Evolutionary conservation across 202 grass and related monocot genomes (phyloP).

Genomic region (Musa balbisiana): DNA sequence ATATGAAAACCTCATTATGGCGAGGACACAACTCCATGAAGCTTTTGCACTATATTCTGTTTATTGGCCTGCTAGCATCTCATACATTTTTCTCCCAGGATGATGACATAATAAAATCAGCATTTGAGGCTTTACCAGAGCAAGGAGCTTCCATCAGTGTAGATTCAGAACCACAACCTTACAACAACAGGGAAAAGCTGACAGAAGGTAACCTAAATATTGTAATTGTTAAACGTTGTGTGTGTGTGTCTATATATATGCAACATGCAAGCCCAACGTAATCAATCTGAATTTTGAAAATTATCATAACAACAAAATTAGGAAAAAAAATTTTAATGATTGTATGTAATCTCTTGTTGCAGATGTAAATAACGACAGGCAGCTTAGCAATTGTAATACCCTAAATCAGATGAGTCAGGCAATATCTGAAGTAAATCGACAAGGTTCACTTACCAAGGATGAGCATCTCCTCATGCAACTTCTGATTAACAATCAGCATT

Average conservation of each 20-base stretch:
- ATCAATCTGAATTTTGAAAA: neutral
- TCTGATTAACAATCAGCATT: conserved; percentile 51
- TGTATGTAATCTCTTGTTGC: conserved; percentile 4
- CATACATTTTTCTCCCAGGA: conserved; percentile 29
- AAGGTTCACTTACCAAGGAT: conserved; percentile 48
- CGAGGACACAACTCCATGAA: neutral
- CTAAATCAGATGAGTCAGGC: conserved; percentile 19
- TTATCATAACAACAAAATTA: neutral
- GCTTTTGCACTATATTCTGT: neutral
- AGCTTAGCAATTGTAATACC: neutral
- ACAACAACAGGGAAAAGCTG: conserved; percentile 23
- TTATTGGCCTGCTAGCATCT: neutral
- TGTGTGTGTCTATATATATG: neutral
- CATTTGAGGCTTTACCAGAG: conserved; percentile 17
- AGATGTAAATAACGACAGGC: conserved; percentile 3
- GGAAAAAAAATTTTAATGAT: neutral
- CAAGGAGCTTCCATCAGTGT: conserved; percentile 14
- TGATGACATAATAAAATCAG: neutral
- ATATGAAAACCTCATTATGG: neutral
- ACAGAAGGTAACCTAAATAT: conserved; percentile 7
- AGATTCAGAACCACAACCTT: conserved; percentile 29
- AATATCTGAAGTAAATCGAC: conserved; percentile 22
- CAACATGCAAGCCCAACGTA: neutral
- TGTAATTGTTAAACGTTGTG: neutral
- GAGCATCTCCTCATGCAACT: conserved; percentile 42